phyloP scores from a whole-genome alignment of 345 rosid genomes.

The Acer campestre region DNA sequence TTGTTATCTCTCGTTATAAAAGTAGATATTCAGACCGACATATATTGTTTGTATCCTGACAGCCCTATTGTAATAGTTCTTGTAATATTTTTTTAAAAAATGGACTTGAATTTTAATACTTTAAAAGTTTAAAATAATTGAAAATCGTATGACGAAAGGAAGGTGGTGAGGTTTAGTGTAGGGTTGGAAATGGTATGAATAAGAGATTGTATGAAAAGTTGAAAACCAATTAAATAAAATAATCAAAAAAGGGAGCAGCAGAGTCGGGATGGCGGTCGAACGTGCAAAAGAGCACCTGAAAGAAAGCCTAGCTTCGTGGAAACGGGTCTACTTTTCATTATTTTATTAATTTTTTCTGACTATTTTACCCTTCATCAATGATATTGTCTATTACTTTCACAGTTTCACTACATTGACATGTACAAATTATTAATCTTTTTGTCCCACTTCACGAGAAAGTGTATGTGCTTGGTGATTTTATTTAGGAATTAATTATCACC shows the following conservation, averaged over 20 bases:
- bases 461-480: neutral
- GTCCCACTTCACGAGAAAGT: neutral
- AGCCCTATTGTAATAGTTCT: too few relatives aligned
- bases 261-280: neutral
- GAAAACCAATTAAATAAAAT: neutral
- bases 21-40: too few relatives aligned
- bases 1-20: too few relatives aligned
- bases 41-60: too few relatives aligned
- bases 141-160: too few relatives aligned
- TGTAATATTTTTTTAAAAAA: too few relatives aligned
- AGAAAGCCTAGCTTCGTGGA: conserved; percentile 13
- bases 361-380: neutral
- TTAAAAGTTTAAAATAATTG: too few relatives aligned
- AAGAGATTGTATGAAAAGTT: neutral
- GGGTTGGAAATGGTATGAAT: neutral
- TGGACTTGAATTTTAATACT: too few relatives aligned
- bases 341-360: neutral
- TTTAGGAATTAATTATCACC: too few relatives aligned
- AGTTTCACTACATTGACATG: too few relatives aligned
- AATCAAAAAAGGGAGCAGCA: neutral
- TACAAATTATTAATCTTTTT: neutral
- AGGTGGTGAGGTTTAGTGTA: too few relatives aligned
- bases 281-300: conserved; percentile 3
- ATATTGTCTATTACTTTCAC: too few relatives aligned
- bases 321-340: neutral